A percentile compares a stretch with the other conserved stretches of the same genome.
These are phyloP conservation scores for Ensete glaucum DNA, from an alignment of 176 grass and related monocot genomes.

Conservation along the genomic window DNA sequence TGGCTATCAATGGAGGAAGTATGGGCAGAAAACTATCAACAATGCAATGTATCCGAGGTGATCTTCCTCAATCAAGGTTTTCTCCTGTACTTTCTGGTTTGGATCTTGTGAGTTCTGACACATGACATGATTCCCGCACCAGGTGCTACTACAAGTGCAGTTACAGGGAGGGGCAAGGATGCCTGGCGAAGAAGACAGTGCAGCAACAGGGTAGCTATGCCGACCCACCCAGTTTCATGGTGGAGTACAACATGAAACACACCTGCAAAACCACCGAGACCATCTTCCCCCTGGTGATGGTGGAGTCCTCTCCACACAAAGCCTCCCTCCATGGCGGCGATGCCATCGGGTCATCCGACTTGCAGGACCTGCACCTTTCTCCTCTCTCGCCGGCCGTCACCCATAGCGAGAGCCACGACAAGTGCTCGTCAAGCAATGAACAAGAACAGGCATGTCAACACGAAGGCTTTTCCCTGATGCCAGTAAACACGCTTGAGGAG, in stretches of 20 bases:
- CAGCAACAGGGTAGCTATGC: background rate
- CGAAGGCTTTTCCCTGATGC: background rate
- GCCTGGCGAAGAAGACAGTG: background rate
- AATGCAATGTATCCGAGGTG: constrained; percentile 60
- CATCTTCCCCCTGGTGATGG: background rate
- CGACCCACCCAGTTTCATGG: background rate
- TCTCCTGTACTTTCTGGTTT: background rate
- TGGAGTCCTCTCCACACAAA: background rate
- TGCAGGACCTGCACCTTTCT: background rate
- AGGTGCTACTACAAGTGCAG: constrained; percentile 5
- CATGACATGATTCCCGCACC: background rate
- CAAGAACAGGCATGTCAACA: background rate
- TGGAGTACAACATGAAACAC: background rate
- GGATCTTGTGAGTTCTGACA: background rate
- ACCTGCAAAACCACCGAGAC: background rate
- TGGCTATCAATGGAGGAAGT: constrained; percentile 88
- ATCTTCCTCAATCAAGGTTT: background rate
- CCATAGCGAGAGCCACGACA: background rate
- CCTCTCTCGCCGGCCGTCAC: background rate
- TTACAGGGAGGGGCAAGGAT: background rate
- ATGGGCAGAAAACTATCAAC: constrained; percentile 79
- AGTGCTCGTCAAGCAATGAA: background rate
- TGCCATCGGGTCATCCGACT: too few species aligned
- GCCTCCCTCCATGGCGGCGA: too few species aligned
- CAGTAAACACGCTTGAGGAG: background rate